Evolutionary conservation across 2,329 filamentous ascomycete genomes (phyloP), one percentile per base, ranked within the genome.

Genomic region (Trichoderma lentiforme): DNA sequence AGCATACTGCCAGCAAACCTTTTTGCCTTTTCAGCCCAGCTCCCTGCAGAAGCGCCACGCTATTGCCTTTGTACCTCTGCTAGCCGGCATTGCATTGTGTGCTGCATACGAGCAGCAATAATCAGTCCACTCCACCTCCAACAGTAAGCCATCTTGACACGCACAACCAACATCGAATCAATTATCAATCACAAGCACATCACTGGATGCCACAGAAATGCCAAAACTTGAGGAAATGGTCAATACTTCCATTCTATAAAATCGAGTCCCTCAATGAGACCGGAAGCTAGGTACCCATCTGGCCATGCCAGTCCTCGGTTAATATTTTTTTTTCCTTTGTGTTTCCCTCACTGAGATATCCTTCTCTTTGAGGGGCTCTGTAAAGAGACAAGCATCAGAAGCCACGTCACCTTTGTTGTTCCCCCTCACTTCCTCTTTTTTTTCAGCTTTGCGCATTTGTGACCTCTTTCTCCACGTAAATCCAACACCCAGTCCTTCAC

Each of bases 401-500:
- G 60, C 32, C 34, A 64, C n/a, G 32, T 30, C 60, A 9, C 60
- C 60, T 63, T 28, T 56, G 32, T 21, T 26, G 24, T 28, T 26
- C 21, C 58, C 60, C 28, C 53, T 43, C 34, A 30, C 34, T 24
- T 58, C 26, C 39, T 57, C 65, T 58, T 39, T 56, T 70, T 70
- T 62, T 57, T 34, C 18, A 56, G 60, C 68, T 71, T 71, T 70
- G 58, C 43, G 32, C 58, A 34, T 64, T 21, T 57, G 11, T 43
- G 21, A 6, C 24, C 28, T 47, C 32, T 51, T 64, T 32, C 24
- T 75, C 75, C 72, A 75, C 75, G 15, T n/a, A 67, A 28, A 53
- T 51, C 47, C 43, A 43, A 61, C 53, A 28, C 7, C 66, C 56
- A 32, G 28, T 32, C 39, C 14, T 62, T 58, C 57, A 21, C 66